These are phyloP conservation scores for Aureobasidium namibiae DNA, from an alignment of 2,329 filamentous ascomycete genomes.

Conservation along the genomic window DNA sequence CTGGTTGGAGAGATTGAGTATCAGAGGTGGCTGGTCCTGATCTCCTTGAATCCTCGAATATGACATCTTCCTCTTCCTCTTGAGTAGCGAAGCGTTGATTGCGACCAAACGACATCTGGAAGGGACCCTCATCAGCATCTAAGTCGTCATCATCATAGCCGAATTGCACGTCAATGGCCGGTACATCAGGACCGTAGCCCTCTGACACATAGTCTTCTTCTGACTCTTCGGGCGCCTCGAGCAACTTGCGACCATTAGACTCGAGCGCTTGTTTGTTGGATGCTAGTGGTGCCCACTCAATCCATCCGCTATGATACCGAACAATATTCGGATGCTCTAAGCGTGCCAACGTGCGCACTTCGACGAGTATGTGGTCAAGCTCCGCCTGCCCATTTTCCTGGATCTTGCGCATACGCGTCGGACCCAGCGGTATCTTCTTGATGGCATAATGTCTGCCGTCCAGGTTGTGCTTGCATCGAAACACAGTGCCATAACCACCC, in stretches of 20 bases:
- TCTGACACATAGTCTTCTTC: background rate
- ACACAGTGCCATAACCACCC: slow-evolving; percentile 59
- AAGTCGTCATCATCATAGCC: slow-evolving; percentile 4
- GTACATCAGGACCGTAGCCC: background rate
- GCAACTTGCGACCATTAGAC: slow-evolving; percentile 6
- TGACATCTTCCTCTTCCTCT: background rate
- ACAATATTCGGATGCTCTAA: slow-evolving; percentile 60
- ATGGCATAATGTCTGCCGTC: slow-evolving; percentile 57
- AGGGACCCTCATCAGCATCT: background rate
- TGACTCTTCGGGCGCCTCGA: background rate
- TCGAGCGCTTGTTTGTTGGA: slow-evolving; percentile 7
- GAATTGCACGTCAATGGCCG: slow-evolving; percentile 8
- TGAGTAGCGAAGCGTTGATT: background rate
- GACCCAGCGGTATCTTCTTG: slow-evolving; percentile 55
- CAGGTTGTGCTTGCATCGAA: slow-evolving; percentile 51
- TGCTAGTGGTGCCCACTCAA: slow-evolving; percentile 37
- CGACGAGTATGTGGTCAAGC: slow-evolving; percentile 49
- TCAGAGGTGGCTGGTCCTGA: background rate
- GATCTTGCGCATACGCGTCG: slow-evolving; percentile 44
- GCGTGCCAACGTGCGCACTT: slow-evolving; percentile 53
- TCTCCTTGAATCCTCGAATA: background rate
- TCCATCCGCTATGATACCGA: slow-evolving; percentile 57
- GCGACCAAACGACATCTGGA: background rate
- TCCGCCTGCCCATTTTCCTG: slow-evolving; percentile 44
- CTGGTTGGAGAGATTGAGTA: slow-evolving; percentile 3